Base-by-base conservation (phyloP, 495 filamentous ascomycete genomes). In the Xylaria palmicola region DNA sequence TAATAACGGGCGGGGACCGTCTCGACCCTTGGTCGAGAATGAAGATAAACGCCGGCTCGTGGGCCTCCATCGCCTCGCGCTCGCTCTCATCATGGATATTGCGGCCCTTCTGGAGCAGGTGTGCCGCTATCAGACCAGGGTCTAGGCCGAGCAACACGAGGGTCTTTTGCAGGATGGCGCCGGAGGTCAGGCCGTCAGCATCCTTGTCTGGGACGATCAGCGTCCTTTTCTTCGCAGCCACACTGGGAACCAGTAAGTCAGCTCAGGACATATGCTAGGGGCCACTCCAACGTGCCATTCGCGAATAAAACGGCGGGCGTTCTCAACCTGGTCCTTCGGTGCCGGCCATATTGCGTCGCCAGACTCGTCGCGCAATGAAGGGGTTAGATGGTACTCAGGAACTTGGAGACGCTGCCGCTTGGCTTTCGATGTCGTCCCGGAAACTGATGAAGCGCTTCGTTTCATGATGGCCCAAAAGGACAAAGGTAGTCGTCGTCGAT, bases 181-280 rank as follows among this genome's bases (percentile, higher is more conserved):
- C 85, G 1, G 85, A 79, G 39, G 77, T 75, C 15, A 88, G 72
- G 5, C 85, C 85, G 68, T 88, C 85, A 20, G 82, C 81, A 66
- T 86, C 85, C 61, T 86, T 86, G 67, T 86, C 85, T 4, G 85
- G 85, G 2, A 83, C 74, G 24, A 88, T 78, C 43, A 87, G 70
- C 0, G 68, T 74, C 47, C 59, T 63, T 56, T 72, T 63, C 49
- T 67, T 64, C 13, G 72, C 62, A 1, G 62, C 32, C 3, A 51
- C 63, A 44, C 62, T 65, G 19, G 10, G 24, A 24, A 43, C 13
- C 3, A 52, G 29, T 51, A 30, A 61, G 55, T 69, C 44, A n/a
- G 64, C 64, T 51, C 64, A 66, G 44, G 10, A 3, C 17, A 36
- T 52, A 19, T 8, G 9, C 58, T 24, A 60, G 34, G 36, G 15